Percentiles rank a stretch among this genome's conserved stretches.
Evolutionary conservation across 2,329 filamentous ascomycete genomes (phyloP).

Genomic region (Bipolaris victoriae): DNA sequence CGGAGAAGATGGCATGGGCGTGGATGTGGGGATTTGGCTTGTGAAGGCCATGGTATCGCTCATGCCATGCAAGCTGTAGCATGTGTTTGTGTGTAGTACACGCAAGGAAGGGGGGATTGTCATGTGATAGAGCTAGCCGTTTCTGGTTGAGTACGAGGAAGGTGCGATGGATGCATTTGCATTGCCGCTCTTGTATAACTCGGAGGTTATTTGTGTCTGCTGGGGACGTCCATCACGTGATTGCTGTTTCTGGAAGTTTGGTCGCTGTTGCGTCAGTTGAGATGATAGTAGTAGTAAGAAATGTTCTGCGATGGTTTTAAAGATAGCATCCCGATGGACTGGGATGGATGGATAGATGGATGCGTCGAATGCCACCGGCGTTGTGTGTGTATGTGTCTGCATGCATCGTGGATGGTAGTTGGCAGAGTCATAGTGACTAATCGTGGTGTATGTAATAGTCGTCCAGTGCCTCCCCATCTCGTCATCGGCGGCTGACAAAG

Average conservation of each 20-base stretch:
- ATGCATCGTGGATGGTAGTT: background rate
- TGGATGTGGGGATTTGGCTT: background rate
- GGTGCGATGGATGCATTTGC: background rate
- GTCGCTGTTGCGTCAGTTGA: no score
- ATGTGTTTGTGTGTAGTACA: background rate
- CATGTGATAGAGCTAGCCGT: background rate
- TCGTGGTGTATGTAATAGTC: background rate
- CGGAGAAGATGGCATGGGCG: constrained; percentile 12
- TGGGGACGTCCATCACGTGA: no score
- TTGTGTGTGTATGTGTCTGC: no score
- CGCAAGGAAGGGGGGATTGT: background rate
- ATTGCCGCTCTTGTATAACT: no score
- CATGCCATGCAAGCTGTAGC: background rate
- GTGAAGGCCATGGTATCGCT: background rate
- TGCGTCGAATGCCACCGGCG: no score
- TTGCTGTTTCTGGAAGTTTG: no score
- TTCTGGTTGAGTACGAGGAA: background rate
- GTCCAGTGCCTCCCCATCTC: background rate
- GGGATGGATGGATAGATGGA: no score
- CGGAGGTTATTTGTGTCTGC: no score
- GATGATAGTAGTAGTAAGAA: no score
- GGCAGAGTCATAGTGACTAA: background rate
- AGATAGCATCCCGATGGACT: no score
- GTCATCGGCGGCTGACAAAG: constrained; percentile 10
- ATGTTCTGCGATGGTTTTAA: no score